phyloP scores from a whole-genome alignment of 129 eudicot genomes.

The Centrapalus pauciflorus region DNA sequence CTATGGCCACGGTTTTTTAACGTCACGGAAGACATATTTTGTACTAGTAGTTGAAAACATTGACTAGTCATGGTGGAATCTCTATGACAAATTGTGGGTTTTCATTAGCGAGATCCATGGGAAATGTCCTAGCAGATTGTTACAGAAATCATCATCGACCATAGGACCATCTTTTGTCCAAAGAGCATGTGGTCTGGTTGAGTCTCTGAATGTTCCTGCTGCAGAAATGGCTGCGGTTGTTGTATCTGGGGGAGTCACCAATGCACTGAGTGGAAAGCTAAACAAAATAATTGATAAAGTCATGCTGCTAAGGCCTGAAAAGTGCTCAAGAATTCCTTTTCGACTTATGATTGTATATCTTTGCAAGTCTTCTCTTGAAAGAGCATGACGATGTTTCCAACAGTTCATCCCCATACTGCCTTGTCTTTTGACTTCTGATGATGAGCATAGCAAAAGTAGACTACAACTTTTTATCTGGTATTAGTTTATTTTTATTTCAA shows the following conservation, averaged over 20 bases:
- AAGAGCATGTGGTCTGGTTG: slow-evolving; percentile 98
- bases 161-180: slow-evolving; percentile 80
- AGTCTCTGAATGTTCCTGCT: slow-evolving; percentile 93
- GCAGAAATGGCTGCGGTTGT: slow-evolving; percentile 99
- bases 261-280: slow-evolving; percentile 79
- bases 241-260: slow-evolving; percentile 83
- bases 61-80: slow-evolving; percentile 82
- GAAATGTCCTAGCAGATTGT: slow-evolving; percentile 68
- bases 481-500: background rate
- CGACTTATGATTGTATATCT: slow-evolving; percentile 71
- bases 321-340: slow-evolving; percentile 78
- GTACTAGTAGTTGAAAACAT: slow-evolving; percentile 35
- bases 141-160: slow-evolving; percentile 61
- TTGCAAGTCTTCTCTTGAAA: slow-evolving; percentile 77
- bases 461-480: slow-evolving; percentile 95
- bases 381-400: slow-evolving; percentile 86
- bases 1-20: too few relatives aligned
- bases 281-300: slow-evolving; percentile 88
- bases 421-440: slow-evolving; percentile 71
- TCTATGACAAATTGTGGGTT: slow-evolving; percentile 82
- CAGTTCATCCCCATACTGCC: slow-evolving; percentile 75
- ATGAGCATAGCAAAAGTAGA: slow-evolving; percentile 90
- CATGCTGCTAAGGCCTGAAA: slow-evolving; percentile 85
- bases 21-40: too few relatives aligned
- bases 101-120: slow-evolving; percentile 77